Evolutionary conservation across 768 basidiomycete genomes (phyloP), one percentile per base, ranked within the genome.

Genomic region (Tephrocybe sp.): DNA sequence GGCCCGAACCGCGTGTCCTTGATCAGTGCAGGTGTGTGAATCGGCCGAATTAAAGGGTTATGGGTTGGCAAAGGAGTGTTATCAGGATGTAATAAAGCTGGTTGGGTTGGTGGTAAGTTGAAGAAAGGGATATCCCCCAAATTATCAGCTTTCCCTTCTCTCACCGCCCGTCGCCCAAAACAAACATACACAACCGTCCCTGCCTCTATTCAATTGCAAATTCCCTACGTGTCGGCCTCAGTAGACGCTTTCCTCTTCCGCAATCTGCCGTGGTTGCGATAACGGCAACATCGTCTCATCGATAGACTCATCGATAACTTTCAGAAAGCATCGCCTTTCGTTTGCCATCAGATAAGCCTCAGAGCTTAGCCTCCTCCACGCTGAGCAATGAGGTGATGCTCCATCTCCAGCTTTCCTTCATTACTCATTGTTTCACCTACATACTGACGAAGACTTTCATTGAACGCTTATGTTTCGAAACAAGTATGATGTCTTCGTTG

Each of bases 11-110:
- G 56, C 54, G 58, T 59, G 56, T 52, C 38, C 39, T 21, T 39
- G 42, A 55, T 51, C 45, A 43, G 36, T 43, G 43, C 45, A 39
- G 31, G 46, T 50, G 41, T 47, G 37, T 15, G 8, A 34, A 38
- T 47, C 49, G 48, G 43, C 47, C 31, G 27, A 40, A 52, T 49
- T 57, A 50, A 37, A 49, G 45, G 52, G 33, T 48, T 54, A 40
- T 43, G 48, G 40, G 48, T 30, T 45, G 33, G 27, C 45, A 59
- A 59, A 59, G 22, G 58, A 59, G 52, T 47, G 58, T 55, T 57
- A 49, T 52, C 52, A 33, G 39, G 50, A 49, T 44, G 22, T 43
- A n/a, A n/a, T n/a, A 45, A 33, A 53, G 31, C 33, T 47, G 47
- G 48, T 45, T 37, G 52, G 37, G 36, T 21, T 38, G 45, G 36